phyloP scores from a whole-genome alignment of 495 filamentous ascomycete genomes.

The Xylaria curta region DNA sequence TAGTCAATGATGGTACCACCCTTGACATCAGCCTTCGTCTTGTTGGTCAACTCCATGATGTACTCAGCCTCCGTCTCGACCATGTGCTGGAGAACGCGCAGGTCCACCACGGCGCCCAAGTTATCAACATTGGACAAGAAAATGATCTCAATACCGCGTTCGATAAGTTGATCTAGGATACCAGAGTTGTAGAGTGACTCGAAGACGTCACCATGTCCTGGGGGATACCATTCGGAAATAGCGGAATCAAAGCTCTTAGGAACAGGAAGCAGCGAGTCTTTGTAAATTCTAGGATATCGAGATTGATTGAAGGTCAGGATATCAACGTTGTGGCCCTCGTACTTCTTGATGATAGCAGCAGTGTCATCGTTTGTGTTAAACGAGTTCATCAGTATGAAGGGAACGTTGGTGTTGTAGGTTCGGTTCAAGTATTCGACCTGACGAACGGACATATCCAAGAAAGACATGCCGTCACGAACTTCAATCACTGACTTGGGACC shows the following conservation, averaged over 20 bases:
- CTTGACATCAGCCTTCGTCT: conserved; percentile 99
- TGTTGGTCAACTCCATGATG: conserved; percentile 99
- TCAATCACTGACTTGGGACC: conserved; percentile 99
- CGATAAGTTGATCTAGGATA: conserved; percentile 93
- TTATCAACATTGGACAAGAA: conserved; percentile 99
- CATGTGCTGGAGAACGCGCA: conserved; percentile 99
- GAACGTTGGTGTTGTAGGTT: conserved; percentile 95
- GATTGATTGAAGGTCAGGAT: conserved; percentile 99
- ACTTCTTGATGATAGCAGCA: conserved; percentile 99
- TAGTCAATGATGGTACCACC: conserved; percentile 99
- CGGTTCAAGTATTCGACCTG: conserved; percentile 99
- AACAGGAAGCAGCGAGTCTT: conserved; percentile 95
- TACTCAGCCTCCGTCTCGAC: conserved; percentile 93
- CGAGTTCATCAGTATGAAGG: conserved; percentile 99
- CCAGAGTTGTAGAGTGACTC: conserved; percentile 99
- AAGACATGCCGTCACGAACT: conserved; percentile 99
- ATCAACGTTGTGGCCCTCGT: conserved; percentile 99
- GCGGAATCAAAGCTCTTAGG: conserved; percentile 88
- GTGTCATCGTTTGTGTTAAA: conserved; percentile 99
- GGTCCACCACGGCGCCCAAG: conserved; percentile 95
- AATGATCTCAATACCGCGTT: conserved; percentile 93
- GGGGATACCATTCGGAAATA: conserved; percentile 98
- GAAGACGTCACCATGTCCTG: conserved; percentile 98
- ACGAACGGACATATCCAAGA: conserved; percentile 97
- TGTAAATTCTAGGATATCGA: conserved; percentile 93